Evolutionary conservation across 2,329 filamentous ascomycete species (phyloP), one percentile per base, ranked within the genome.

Genomic region (Epichloe coenophiala): DNA sequence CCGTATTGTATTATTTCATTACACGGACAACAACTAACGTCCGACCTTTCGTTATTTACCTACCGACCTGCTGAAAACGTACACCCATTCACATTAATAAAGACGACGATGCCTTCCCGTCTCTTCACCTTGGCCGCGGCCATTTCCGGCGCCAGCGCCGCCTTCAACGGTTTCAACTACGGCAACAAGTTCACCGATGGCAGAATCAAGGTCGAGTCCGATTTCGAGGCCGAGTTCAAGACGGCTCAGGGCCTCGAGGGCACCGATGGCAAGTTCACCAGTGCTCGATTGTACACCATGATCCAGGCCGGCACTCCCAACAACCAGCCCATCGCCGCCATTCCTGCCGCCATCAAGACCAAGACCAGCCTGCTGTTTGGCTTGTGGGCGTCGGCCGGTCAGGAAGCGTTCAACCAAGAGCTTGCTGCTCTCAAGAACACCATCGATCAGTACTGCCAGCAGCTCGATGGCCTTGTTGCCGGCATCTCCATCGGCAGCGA

Each of bases 401-500:
- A 77, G 50, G 72, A 68, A 5, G 65, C 64, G 21, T 82, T 94
- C 65, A 68, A 75, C 64, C 86, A 88, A 63, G 88, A 95, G 70
- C 69, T 95, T 45, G 64, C 72, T 3, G 88, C 88, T 13, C 74
- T 95, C 46, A 77, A 78, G 64, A 68, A 73, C 42, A 86, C 88
- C 57, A 84, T 90, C 56, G 57, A 67, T 46, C 72, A 80, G 61
- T 89, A 88, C 64, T 87, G 86, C 51, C 67, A 70, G 9, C 69
- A 74, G 45, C 81, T 94, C 59, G 75, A 76, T 39, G 71, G 74
- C 51, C 71, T 85, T 17, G 80, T 95, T 42, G 83, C 81, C 51
- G 89, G 87, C 65, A 91, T 95, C 68, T 90, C 87, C 0, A 80
- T 95, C 49, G 89, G 89, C 55, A 86, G 78, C 57, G 89, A 95